These are phyloP conservation scores for Limnanthes douglasii DNA, from an alignment of 345 rosid species.

Conservation along the genomic window DNA sequence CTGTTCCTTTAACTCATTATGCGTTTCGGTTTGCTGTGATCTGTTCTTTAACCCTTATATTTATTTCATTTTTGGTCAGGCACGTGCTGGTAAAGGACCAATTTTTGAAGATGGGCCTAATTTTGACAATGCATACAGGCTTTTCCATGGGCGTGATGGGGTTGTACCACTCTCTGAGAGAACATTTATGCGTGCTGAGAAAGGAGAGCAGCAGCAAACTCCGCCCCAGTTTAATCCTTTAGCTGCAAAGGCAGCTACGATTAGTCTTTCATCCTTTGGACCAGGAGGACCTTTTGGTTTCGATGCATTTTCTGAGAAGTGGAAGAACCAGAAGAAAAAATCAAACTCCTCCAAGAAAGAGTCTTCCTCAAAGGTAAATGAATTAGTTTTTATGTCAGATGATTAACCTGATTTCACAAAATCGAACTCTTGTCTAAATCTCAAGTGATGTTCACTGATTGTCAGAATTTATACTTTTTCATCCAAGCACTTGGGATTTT, in stretches of 20 bases:
- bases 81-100: constrained; percentile 59
- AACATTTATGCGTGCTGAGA: constrained; percentile 18
- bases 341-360: constrained; percentile 49
- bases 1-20: no score
- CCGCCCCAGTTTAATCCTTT: constrained; percentile 64
- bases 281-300: constrained; percentile 74
- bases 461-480: no score
- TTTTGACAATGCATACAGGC: constrained; percentile 83
- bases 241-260: constrained; percentile 91
- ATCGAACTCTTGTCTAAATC: no score
- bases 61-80: constrained; percentile 14
- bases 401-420: no score
- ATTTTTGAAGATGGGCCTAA: constrained; percentile 97
- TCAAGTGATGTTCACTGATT: no score
- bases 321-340: constrained; percentile 37
- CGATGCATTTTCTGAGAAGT: constrained; percentile 56
- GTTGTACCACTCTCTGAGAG: constrained; percentile 81
- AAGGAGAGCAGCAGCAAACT: constrained; percentile 13
- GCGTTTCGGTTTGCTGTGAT: neutral
- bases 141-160: constrained; percentile 90
- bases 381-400: neutral
- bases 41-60: no score
- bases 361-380: constrained; percentile 51
- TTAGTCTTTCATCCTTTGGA: constrained; percentile 92
- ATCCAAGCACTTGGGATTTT: no score